Base-by-base conservation (phyloP, 2,329 filamentous ascomycete species). In the Hymenoscyphus albidus region DNA sequence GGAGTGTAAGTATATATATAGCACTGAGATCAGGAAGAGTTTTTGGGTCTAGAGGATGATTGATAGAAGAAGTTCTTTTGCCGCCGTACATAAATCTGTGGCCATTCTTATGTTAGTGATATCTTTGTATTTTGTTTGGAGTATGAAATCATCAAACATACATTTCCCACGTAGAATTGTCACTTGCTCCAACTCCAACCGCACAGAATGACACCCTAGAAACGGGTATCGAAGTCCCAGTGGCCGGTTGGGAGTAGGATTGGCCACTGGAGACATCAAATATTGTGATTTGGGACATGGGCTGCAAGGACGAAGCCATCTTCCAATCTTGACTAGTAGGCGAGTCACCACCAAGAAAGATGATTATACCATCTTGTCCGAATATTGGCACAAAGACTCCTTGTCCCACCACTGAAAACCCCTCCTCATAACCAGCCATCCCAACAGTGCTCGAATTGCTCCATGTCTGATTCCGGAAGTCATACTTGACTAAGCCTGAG, bases 1-100 rank as follows among this genome's bases (percentile, higher is more conserved):
- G 65, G 3, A 68, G 57, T 10, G 64, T 67, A 10, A 68, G 65
- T 38, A 67, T 68, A 12, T 65, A 68, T 7, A 68, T 62, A 9
- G 38, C 63, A 31, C 32, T 31, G 12, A 67, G 62, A 35, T 40
- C 59, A n/a, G 13, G 31, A 35, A 40, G 12, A 39, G 3, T 58
- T 18, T 14, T 16, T 58, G 32, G 35, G 35, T 58, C 56, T 10
- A 58, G 16, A 13, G 27, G 27, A 16, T 58, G 27, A 32, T 58
- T 38, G 14, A 38, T 27, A 22, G 22, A 16, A 16, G n/a, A 27
- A 18, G n/a, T 16, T 13, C 35, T 13, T 39, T 38, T 58, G 6
- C 56, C 56, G 12, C 56, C 56, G 35, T 38, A 40, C 6, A 40
- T 31, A 13, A 56, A 56, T 56, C 54, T 56, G 22, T 10, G 32